Evolutionary conservation across 805 yeast genomes (phyloP).

Genomic region (Metschnikowia baotianmanensis): DNA sequence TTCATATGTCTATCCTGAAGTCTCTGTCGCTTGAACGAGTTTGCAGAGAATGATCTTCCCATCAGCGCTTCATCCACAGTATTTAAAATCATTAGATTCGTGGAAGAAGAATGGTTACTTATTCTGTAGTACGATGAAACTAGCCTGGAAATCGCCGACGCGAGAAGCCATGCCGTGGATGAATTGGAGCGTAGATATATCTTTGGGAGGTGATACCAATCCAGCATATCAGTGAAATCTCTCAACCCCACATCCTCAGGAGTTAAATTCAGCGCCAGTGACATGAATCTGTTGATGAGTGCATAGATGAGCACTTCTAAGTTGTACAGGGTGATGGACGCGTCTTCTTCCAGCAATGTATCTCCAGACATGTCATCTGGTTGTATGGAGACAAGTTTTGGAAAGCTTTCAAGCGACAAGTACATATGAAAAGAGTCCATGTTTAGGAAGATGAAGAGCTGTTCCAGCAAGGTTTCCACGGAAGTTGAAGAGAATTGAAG

Average conservation of each 20-base stretch:
- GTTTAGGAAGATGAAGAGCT: slow-evolving; percentile 39
- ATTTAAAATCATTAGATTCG: not conserved
- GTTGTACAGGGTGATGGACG: slow-evolving; percentile 18
- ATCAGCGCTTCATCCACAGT: not conserved
- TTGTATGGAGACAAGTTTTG: slow-evolving; percentile 25
- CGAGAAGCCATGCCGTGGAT: slow-evolving; percentile 40
- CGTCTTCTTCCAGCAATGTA: slow-evolving; percentile 1
- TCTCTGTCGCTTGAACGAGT: slow-evolving; percentile 27
- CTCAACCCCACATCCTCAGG: slow-evolving; percentile 16
- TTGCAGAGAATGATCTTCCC: slow-evolving; percentile 3
- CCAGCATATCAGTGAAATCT: not conserved
- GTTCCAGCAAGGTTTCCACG: slow-evolving; percentile 41
- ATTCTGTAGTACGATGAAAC: slow-evolving; percentile 30
- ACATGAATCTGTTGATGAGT: slow-evolving; percentile 18
- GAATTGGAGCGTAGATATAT: slow-evolving; percentile 22
- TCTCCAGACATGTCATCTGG: slow-evolving; percentile 5
- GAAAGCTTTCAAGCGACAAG: slow-evolving; percentile 26
- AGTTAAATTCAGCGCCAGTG: slow-evolving; percentile 13
- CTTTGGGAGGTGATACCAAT: slow-evolving; percentile 28
- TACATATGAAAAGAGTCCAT: slow-evolving; percentile 39
- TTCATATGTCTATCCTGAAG: not conserved
- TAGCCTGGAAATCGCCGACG: slow-evolving; percentile 34
- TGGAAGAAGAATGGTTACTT: slow-evolving; percentile 12
- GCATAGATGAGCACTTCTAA: slow-evolving; percentile 24
- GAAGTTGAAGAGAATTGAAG: slow-evolving; percentile 38